These are phyloP conservation scores for Globisporangium alternatum DNA, from an alignment of 352 stramenopile species.

Conservation along the genomic window DNA sequence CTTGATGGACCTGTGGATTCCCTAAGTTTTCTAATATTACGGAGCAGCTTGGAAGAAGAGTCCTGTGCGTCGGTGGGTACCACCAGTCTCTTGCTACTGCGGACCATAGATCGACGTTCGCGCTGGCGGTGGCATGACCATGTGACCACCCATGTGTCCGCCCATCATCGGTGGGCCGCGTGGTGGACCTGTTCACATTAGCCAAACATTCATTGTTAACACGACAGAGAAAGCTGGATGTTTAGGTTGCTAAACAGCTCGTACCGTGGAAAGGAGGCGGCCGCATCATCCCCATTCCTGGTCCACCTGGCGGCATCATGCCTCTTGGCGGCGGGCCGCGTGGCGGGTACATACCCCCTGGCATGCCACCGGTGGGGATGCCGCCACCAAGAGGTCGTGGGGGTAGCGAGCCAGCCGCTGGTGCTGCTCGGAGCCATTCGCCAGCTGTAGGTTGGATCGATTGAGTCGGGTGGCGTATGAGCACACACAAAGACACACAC, in stretches of 20 bases:
- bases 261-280: constrained; percentile 65
- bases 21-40: constrained; percentile 13
- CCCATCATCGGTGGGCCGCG: constrained; percentile 28
- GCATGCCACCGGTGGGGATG: constrained; percentile 25
- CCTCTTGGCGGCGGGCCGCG: constrained; percentile 62
- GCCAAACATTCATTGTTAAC: not conserved
- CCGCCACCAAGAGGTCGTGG: constrained; percentile 30
- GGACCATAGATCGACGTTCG: constrained; percentile 75
- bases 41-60: not conserved
- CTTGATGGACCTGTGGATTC: not conserved
- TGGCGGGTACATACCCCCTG: constrained; percentile 54
- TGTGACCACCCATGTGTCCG: constrained; percentile 15
- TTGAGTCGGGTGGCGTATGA: not conserved
- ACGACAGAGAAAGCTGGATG: not conserved
- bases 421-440: constrained; percentile 60
- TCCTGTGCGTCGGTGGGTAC: not conserved
- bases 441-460: constrained; percentile 37
- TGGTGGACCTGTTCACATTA: constrained; percentile 35
- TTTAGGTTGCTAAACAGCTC: not conserved
- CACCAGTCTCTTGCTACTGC: constrained; percentile 16
- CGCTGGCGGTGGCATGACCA: constrained; percentile 37
- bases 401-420: constrained; percentile 38
- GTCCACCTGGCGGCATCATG: constrained; percentile 62
- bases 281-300: constrained; percentile 52
- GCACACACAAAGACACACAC: not conserved